phyloP scores from a whole-genome alignment of 371 early-diverging fungal genomes.

The Mortierella sp. region DNA sequence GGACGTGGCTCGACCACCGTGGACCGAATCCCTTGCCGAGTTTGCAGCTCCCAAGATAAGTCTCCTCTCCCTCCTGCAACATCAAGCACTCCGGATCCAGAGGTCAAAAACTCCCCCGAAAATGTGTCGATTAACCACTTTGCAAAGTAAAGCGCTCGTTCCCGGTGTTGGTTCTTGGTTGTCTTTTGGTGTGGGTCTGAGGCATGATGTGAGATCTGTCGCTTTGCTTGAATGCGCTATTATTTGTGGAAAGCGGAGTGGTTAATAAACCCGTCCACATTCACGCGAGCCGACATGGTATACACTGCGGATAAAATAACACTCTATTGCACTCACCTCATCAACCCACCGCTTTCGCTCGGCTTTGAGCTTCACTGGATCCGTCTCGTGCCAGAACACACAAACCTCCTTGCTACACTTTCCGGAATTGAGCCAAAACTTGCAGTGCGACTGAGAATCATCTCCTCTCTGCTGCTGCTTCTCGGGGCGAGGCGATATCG shows the following conservation, averaged over 20 bases:
- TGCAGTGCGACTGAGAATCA: slow-evolving; percentile 59
- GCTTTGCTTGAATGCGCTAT: slow-evolving; percentile 56
- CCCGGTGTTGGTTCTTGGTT: slow-evolving; percentile 67
- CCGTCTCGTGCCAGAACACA: slow-evolving; percentile 63
- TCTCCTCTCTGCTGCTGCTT: slow-evolving; percentile 36
- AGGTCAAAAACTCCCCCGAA: slow-evolving; percentile 35
- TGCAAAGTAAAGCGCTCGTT: slow-evolving; percentile 68
- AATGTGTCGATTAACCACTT: slow-evolving; percentile 67
- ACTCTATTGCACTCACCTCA: slow-evolving; percentile 53
- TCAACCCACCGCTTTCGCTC: slow-evolving; percentile 61
- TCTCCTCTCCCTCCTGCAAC: slow-evolving; percentile 77
- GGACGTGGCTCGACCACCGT: slow-evolving; percentile 68
- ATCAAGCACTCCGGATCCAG: slow-evolving; percentile 62
- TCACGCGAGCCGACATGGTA: neutral
- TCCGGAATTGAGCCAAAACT: slow-evolving; percentile 71
- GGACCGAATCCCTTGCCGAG: slow-evolving; percentile 64
- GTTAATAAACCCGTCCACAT: neutral
- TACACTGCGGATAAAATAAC: neutral
- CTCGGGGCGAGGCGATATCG: slow-evolving; percentile 28
- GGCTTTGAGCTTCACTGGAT: slow-evolving; percentile 38
- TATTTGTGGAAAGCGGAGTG: neutral
- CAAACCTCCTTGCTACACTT: slow-evolving; percentile 62
- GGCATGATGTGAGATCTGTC: slow-evolving; percentile 61
- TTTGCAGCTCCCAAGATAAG: slow-evolving; percentile 65
- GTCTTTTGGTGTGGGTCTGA: slow-evolving; percentile 65